Evolutionary conservation across 495 filamentous ascomycete species (phyloP), one percentile per base, ranked within the genome.

Genomic region (Lindgomyces ingoldianus): DNA sequence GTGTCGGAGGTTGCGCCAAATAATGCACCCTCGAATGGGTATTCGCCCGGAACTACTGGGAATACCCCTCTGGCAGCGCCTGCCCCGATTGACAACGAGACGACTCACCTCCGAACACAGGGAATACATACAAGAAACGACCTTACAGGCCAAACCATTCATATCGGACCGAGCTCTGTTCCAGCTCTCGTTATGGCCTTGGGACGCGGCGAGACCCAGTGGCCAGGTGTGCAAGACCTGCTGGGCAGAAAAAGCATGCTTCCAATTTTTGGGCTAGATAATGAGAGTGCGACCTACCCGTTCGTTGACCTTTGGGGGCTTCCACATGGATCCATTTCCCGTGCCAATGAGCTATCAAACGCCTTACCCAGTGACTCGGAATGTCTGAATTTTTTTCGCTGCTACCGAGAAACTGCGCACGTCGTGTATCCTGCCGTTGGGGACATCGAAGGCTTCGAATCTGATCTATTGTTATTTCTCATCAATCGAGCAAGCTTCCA

Each of bases 371-470:
- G 76, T 51, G 84, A 87, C 72, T 77, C 68, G 73, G 88, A 81
- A 75, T 91, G 77, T 39, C 30, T 66, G 59, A 91, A 87, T 62
- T 81, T 91, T 44, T 86, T 93, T 63, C 76, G 81, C 29, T 86
- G 82, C 36, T 95, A 93, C 77, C 86, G 83, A 73, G 87, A 91
- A 64, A 89, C 90, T 12, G 84, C 89, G 4, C 84, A 89, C 39
- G 87, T 90, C 10, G 84, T 93, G 64, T 95, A 90, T 81, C 88
- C 89, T 3, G 89, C 90, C 16, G 81, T 95, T 33, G 81, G 86
- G 30, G 87, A 93, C 70, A 78, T 89, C 25, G 81, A 85, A 41
- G 78, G 80, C 27, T 78, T 93, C 18, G 88, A 91, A 71, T 79
- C 80, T 2, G 83, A 85, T 51, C 76, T 91, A 30, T 82, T 84